phyloP scores from a whole-genome alignment of 2,329 filamentous ascomycete species.

The Aaosphaeria pasadenensis region DNA sequence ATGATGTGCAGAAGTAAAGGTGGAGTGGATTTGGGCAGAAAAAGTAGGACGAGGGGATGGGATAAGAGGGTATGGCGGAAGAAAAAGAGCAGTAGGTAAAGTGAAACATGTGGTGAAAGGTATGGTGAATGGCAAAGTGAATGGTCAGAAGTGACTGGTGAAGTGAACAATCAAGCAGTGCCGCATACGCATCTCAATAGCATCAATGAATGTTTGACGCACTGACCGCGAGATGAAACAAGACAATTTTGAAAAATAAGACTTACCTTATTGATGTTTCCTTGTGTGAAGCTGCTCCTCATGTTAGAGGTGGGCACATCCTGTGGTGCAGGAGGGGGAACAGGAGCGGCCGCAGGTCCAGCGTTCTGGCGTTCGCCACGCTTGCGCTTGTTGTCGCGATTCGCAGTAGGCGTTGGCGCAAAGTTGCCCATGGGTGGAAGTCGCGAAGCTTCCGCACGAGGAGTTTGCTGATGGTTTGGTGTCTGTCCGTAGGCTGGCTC shows the following conservation, averaged over 20 bases:
- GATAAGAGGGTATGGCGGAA: no score
- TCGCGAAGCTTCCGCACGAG: constrained; percentile 42
- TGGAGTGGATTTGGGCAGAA: no score
- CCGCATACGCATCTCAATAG: no score
- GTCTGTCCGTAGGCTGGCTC: constrained; percentile 46
- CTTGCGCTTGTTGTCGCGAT: constrained; percentile 84
- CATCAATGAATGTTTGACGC: no score
- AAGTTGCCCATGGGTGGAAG: constrained; percentile 96
- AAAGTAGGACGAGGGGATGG: no score
- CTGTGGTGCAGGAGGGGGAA: constrained; percentile 29
- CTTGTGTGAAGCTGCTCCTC: constrained; percentile 26
- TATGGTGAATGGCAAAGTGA: no score
- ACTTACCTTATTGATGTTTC: constrained; percentile 30
- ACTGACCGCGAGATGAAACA: no score
- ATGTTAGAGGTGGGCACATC: constrained; percentile 33
- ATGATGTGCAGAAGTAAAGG: no score
- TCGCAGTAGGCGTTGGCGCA: constrained; percentile 76
- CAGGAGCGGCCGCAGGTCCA: constrained; percentile 42
- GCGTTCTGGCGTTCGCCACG: constrained; percentile 61
- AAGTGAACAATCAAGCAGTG: no score
- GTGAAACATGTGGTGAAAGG: no score
- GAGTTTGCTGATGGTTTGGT: constrained; percentile 48
- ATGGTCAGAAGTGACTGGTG: no score
- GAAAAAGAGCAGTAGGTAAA: no score
- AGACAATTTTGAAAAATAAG: neutral